A percentile compares a stretch with the other conserved stretches of the same genome.
Conservation (phyloP, 2,329 filamentous ascomycete species). For the Fusarium abutilonis region DNA sequence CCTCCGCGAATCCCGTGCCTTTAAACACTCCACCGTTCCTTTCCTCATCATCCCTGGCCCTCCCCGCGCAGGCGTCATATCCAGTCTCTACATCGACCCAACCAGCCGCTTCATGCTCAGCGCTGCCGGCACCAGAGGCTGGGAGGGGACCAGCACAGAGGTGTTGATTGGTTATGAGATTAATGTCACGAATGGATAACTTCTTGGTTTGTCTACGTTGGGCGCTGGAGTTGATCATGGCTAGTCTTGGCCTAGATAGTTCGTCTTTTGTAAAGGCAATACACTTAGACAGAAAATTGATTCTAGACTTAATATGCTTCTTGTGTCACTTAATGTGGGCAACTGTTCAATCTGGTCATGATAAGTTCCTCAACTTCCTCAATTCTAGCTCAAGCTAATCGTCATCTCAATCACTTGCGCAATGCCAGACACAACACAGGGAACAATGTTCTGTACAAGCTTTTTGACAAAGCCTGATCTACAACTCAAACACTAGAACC, state of each 20-base stretch:
- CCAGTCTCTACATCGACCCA: conserved; percentile 85
- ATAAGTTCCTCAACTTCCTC: background rate
- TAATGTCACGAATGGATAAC: conserved; percentile 43
- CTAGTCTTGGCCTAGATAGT: background rate
- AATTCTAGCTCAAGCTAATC: background rate
- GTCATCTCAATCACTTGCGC: background rate
- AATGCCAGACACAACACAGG: background rate
- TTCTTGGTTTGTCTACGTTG: background rate
- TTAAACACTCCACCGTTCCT: conserved; percentile 82
- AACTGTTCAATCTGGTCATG: background rate
- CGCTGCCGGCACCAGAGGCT: conserved; percentile 89
- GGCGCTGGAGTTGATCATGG: conserved; percentile 6
- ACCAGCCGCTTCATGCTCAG: conserved; percentile 92
- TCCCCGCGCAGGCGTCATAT: conserved; percentile 84
- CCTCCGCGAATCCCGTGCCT: conserved; percentile 70
- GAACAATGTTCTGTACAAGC: conserved; percentile 6
- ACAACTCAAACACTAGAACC: background rate
- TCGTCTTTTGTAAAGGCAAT: background rate
- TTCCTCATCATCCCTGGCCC: conserved; percentile 97
- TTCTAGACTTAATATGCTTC: background rate
- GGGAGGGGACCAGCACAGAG: conserved; percentile 92
- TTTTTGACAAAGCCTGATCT: background rate
- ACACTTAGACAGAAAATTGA: conserved; percentile 10
- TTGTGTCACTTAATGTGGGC: background rate
- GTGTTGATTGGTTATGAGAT: conserved; percentile 96